A percentile compares a stretch with the other conserved stretches of the same genome.
These are phyloP conservation scores for Nannochloropsis limnetica DNA, from an alignment of 352 stramenopile genomes.

Conservation along the genomic window DNA sequence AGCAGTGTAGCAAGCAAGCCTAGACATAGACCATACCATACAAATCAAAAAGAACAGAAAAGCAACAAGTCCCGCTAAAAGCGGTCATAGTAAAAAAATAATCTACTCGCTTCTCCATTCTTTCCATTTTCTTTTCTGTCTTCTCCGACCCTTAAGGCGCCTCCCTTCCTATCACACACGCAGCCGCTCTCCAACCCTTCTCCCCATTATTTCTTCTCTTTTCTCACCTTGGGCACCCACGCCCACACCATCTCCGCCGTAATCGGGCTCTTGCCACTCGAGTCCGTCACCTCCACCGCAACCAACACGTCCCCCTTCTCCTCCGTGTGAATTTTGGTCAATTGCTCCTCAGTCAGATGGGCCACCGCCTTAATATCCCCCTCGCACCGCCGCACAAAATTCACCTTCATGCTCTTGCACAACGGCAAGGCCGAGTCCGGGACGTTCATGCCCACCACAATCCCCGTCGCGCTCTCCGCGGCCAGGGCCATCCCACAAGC, in stretches of 20 bases:
- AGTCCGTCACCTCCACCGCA: slow-evolving; percentile 65
- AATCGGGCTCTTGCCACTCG: slow-evolving; percentile 63
- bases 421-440: slow-evolving; percentile 66
- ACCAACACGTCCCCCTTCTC: slow-evolving; percentile 68
- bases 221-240: slow-evolving; percentile 64
- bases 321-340: slow-evolving; percentile 59
- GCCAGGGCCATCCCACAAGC: slow-evolving; percentile 72
- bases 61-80: neutral
- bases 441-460: slow-evolving; percentile 74
- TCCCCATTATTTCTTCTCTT: slow-evolving; percentile 29
- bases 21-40: neutral
- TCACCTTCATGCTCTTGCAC: slow-evolving; percentile 70
- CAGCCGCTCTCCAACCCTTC: neutral
- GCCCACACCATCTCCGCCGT: slow-evolving; percentile 72
- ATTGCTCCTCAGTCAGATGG: slow-evolving; percentile 62
- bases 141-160: neutral
- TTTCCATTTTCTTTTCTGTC: neutral
- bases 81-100: neutral
- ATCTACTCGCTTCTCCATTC: too few species aligned
- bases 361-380: slow-evolving; percentile 65
- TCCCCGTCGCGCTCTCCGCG: slow-evolving; percentile 68
- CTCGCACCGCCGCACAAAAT: slow-evolving; percentile 64
- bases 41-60: neutral
- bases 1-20: neutral
- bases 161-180: too few species aligned